Evolutionary conservation across 1,284 basidiomycete species (phyloP), one percentile per base, ranked within the genome.

Genomic region (Apiotrichum montevideense): DNA sequence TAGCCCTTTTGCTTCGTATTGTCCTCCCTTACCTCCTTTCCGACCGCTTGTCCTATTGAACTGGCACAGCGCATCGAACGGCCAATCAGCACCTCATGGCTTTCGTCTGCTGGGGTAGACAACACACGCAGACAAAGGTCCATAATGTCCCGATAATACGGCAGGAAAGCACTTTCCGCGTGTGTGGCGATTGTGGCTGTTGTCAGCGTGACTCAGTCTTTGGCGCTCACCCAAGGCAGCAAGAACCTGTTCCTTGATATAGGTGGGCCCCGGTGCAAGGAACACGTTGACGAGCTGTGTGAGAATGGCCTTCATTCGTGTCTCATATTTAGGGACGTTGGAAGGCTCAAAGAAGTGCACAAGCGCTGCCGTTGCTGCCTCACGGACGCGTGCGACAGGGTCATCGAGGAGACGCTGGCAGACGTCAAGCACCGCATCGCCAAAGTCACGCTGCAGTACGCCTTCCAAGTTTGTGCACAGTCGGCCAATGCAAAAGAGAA

Each of bases 261-360:
- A 91, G 21, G 66, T 35, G 77, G 72, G 66, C 39, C 71, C 63
- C 4, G 33, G 44, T 9, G 45, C 35, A 14, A 52, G 35, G 35
- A 58, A 52, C 14, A 48, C 49, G 35, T 35, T 49, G 14, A 62
- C 40, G 2, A 62, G 52, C 9, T 50, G 48, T 1, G 57, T 50
- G n/a, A 62, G 57, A 29, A 58, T 51, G 1, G 50, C 32, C 42
- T 58, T 87, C 13, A 92, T 81, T 70, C 88, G 88, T 0, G 85
- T 85, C 1, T 86, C 66, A 3, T 90, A 81, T 0, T 82, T 84
- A 15, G 86, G 81, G n/a, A 83, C 80, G 62, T 84, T 85, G 35
- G 87, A 86, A 41, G 86, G 86, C 70, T 90, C 86, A 73, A 87
- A 92, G 74, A 91, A 91, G 72, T 91, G 91, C 67, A 90, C 88